Percentiles rank a stretch among this genome's conserved stretches.
Evolutionary conservation across 805 yeast genomes (phyloP).

Genomic region (Torulaspora delbrueckii): DNA sequence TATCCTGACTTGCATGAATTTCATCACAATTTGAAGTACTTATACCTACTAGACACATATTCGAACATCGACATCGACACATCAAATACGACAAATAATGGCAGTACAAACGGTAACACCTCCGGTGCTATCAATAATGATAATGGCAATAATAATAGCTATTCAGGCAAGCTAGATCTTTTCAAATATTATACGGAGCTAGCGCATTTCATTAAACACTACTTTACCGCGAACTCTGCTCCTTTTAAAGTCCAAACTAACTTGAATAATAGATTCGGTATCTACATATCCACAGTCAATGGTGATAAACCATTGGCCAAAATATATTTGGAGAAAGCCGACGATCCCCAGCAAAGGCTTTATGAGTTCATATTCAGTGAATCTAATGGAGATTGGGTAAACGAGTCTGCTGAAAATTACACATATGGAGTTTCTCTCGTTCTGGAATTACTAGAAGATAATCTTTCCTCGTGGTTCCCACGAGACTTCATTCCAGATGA

Average conservation of each 20-base stretch:
- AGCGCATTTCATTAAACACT: conserved; percentile 21
- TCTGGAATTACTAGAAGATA: conserved; percentile 21
- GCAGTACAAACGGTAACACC: conserved; percentile 5
- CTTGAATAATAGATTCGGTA: conserved; percentile 30
- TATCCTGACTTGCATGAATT: conserved; percentile 31
- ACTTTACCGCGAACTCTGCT: conserved; percentile 17
- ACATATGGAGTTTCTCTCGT: conserved; percentile 28
- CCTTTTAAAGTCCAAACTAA: conserved; percentile 24
- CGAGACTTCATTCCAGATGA: conserved; percentile 24
- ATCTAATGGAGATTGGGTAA: conserved; percentile 26
- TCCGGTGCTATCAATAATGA: conserved; percentile 6
- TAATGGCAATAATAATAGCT: neutral
- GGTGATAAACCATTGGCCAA: conserved; percentile 18
- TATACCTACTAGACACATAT: conserved; percentile 31
- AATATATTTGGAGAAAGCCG: conserved; percentile 23
- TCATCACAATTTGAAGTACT: conserved; percentile 32
- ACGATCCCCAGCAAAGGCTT: conserved; percentile 22
- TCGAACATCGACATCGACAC: conserved; percentile 31
- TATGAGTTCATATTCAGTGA: conserved; percentile 28
- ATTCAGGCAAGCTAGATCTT: conserved; percentile 27
- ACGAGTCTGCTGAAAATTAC: conserved; percentile 27
- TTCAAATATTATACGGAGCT: conserved; percentile 34
- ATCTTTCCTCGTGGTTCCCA: conserved; percentile 22
- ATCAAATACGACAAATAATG: conserved; percentile 12
- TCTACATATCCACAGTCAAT: conserved; percentile 19